These are phyloP conservation scores for Blastocystis hominis DNA, from an alignment of 352 stramenopile genomes.

Conservation along the genomic window DNA sequence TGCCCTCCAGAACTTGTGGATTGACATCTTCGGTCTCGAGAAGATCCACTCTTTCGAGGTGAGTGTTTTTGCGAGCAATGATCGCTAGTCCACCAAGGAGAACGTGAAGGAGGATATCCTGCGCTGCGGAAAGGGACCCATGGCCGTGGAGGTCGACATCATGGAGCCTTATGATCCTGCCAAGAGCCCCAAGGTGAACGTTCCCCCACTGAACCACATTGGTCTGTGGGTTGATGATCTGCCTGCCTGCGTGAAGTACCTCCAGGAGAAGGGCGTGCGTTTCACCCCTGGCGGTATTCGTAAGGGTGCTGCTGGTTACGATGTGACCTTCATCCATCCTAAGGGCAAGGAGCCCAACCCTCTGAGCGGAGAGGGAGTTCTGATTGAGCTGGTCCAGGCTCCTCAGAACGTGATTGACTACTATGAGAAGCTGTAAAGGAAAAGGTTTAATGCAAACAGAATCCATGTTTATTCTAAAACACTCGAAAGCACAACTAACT, in stretches of 20 bases:
- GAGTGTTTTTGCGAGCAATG: background rate
- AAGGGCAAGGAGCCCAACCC: conserved; percentile 83
- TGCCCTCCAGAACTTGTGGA: conserved; percentile 73
- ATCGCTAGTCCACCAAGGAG: conserved; percentile 67
- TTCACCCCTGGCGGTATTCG: conserved; percentile 92
- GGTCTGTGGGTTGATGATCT: conserved; percentile 92
- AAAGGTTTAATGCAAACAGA: background rate
- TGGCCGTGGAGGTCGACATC: conserved; percentile 89
- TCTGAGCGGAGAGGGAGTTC: conserved; percentile 81
- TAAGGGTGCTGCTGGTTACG: conserved; percentile 85
- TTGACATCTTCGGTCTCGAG: conserved; percentile 70
- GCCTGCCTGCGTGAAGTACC: conserved; percentile 76
- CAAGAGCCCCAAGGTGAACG: conserved; percentile 79
- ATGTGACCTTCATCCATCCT: conserved; percentile 95
- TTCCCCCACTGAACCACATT: conserved; percentile 91
- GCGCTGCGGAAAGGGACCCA: conserved; percentile 75
- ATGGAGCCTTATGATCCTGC: conserved; percentile 88
- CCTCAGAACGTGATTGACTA: conserved; percentile 78
- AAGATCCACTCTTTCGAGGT: conserved; percentile 59
- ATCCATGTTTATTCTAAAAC: background rate
- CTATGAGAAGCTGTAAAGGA: conserved; percentile 64
- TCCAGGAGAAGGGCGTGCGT: conserved; percentile 79
- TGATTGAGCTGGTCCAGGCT: conserved; percentile 92
- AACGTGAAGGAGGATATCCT: conserved; percentile 97
- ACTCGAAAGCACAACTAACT: background rate